phyloP scores from a whole-genome alignment of 2,329 filamentous ascomycete species.

The Ophiocordyceps robertsii region DNA sequence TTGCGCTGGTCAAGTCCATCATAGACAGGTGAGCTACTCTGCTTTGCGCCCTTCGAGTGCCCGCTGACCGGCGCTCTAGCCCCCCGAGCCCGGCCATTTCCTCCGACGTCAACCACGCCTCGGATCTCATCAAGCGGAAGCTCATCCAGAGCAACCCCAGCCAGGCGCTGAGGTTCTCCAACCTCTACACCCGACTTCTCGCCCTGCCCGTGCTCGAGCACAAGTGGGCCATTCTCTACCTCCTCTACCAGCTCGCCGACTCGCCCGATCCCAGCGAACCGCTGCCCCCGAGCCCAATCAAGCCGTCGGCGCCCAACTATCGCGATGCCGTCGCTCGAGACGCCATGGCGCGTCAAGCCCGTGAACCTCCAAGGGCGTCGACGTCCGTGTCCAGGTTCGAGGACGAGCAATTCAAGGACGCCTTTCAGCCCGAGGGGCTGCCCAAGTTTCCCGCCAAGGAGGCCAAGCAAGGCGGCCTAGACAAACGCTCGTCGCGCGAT shows the following conservation, averaged over 20 bases:
- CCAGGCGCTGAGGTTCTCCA: slow-evolving; percentile 74
- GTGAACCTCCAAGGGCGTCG: slow-evolving; percentile 22
- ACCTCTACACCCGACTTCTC: slow-evolving; percentile 77
- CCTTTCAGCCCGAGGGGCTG: slow-evolving; percentile 40
- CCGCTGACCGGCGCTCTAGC: slow-evolving; percentile 14
- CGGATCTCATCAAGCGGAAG: slow-evolving; percentile 82
- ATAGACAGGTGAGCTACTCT: slow-evolving; percentile 32
- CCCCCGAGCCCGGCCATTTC: slow-evolving; percentile 40
- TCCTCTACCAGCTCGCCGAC: slow-evolving; percentile 74
- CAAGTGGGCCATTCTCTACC: slow-evolving; percentile 93
- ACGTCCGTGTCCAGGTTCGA: slow-evolving; percentile 25
- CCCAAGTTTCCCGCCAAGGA: slow-evolving; percentile 28
- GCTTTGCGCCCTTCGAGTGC: background rate
- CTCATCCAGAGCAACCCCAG: slow-evolving; percentile 65
- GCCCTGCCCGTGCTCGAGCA: slow-evolving; percentile 86
- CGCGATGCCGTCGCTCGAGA: slow-evolving; percentile 23
- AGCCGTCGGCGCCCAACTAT: slow-evolving; percentile 23
- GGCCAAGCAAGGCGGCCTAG: slow-evolving; percentile 21
- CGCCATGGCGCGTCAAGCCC: slow-evolving; percentile 21
- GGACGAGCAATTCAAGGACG: slow-evolving; percentile 35
- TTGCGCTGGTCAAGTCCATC: slow-evolving; percentile 35
- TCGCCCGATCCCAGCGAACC: slow-evolving; percentile 43
- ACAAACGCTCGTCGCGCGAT: slow-evolving; percentile 18
- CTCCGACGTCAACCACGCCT: slow-evolving; percentile 78
- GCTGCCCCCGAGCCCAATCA: slow-evolving; percentile 29